Conservation (phyloP, 2,329 filamentous ascomycete species). For the Cytospora schulzeri region DNA sequence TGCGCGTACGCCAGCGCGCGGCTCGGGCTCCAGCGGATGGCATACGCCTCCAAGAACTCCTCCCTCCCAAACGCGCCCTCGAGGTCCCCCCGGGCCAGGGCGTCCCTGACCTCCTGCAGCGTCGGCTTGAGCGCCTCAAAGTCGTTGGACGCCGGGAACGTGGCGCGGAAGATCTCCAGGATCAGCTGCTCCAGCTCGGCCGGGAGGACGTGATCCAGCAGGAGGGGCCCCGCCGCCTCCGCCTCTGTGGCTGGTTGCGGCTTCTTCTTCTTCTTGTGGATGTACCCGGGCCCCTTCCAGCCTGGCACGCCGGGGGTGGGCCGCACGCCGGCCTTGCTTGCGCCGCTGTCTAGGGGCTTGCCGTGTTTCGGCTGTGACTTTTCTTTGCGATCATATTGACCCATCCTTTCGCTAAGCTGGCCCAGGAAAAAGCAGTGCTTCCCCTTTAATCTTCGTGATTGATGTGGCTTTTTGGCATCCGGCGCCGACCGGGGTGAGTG, state of each 20-base stretch:
- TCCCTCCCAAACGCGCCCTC: conserved; percentile 72
- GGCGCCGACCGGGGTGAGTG: too few relatives aligned
- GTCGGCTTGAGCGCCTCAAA: conserved; percentile 52
- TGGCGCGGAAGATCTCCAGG: conserved; percentile 70
- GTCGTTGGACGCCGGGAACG: conserved; percentile 57
- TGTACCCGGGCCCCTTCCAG: conserved; percentile 19
- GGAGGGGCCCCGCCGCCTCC: conserved; percentile 4
- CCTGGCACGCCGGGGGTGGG: conserved; percentile 13
- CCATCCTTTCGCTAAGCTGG: not conserved
- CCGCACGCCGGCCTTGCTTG: conserved; percentile 8
- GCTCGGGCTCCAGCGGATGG: conserved; percentile 86
- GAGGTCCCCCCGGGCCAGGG: conserved; percentile 87
- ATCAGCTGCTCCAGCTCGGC: conserved; percentile 39
- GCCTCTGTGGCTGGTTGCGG: not conserved
- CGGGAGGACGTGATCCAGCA: conserved; percentile 8
- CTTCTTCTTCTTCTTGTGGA: conserved; percentile 14
- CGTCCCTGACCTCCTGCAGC: conserved; percentile 82
- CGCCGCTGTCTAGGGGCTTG: conserved; percentile 14
- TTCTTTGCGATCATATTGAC: conserved; percentile 18
- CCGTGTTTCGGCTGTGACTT: conserved; percentile 23
- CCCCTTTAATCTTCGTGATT: not conserved
- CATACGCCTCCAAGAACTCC: conserved; percentile 78
- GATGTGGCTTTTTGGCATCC: too few relatives aligned
- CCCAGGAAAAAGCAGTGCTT: not conserved
- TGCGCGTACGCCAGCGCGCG: conserved; percentile 78